phyloP scores from a whole-genome alignment of 139 green algal species.

The Coccomyxa sp. region DNA sequence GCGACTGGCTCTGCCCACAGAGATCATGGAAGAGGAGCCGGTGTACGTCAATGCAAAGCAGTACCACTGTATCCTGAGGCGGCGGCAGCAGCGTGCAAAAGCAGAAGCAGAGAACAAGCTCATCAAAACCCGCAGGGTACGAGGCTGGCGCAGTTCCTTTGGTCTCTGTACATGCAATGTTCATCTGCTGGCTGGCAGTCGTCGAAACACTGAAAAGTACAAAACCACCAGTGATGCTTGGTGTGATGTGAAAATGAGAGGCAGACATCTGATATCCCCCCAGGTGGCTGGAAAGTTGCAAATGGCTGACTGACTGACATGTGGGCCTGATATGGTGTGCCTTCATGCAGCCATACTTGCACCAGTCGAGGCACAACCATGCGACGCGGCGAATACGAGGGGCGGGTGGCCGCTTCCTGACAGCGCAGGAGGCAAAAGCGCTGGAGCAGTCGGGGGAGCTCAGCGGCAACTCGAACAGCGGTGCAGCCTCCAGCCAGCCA shows the following conservation, averaged over 20 bases:
- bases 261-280: not conserved
- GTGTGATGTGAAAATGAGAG: not conserved
- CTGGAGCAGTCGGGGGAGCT: not conserved
- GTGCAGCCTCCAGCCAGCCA: not conserved
- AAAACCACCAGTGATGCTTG: not conserved
- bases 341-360: slow-evolving; percentile 54
- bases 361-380: slow-evolving; percentile 70
- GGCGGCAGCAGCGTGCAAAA: slow-evolving; percentile 51
- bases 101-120: slow-evolving; percentile 56
- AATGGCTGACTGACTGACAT: too few species aligned
- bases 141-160: not conserved
- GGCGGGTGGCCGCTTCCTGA: slow-evolving; percentile 61
- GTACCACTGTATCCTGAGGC: slow-evolving; percentile 64
- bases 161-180: not conserved
- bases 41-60: slow-evolving; percentile 81
- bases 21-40: slow-evolving; percentile 22
- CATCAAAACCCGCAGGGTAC: slow-evolving; percentile 44
- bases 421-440: slow-evolving; percentile 18
- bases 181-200: not conserved
- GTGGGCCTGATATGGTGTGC: not conserved
- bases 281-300: too few species aligned
- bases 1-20: not conserved
- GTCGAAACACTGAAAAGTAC: not conserved
- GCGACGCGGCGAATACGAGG: slow-evolving; percentile 50
- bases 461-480: not conserved